phyloP scores from a whole-genome alignment of 106 monocot genomes.

The Dioscorea dumetorum region DNA sequence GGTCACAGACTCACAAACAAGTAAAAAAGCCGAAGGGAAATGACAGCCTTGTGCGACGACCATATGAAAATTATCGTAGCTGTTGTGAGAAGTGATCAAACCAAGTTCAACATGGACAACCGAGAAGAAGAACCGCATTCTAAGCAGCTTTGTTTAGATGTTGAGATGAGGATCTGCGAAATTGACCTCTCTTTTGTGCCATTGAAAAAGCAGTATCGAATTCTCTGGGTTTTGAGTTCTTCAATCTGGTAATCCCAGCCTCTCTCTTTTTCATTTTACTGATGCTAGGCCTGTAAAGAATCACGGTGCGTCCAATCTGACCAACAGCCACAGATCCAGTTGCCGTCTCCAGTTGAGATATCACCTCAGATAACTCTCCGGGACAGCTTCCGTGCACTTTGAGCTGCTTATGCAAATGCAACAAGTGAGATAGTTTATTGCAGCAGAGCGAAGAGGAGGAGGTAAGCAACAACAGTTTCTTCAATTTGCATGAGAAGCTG shows the following conservation, averaged over 20 bases:
- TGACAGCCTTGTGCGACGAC: no score
- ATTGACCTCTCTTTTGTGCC: slow-evolving; percentile 7
- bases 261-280: slow-evolving; percentile 75
- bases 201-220: background rate
- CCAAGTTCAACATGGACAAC: no score
- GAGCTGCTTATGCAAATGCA: slow-evolving; percentile 37
- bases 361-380: slow-evolving; percentile 52
- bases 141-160: no score
- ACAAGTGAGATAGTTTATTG: background rate
- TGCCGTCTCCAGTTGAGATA: slow-evolving; percentile 62
- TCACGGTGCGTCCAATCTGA: slow-evolving; percentile 82
- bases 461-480: no score
- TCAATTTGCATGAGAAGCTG: no score
- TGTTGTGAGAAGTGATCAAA: no score
- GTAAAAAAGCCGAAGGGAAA: no score
- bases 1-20: no score
- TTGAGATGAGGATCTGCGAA: no score
- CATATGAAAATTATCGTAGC: no score
- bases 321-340: slow-evolving; percentile 77
- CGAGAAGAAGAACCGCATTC: no score
- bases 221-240: slow-evolving; percentile 10
- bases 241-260: slow-evolving; percentile 10
- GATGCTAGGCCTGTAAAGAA: slow-evolving; percentile 84
- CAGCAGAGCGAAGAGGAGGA: background rate
- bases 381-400: slow-evolving; percentile 88